Evolutionary conservation across 1,139 yeast genomes (phyloP), one percentile per base, ranked within the genome.

Genomic region (Candida mesenterica): DNA sequence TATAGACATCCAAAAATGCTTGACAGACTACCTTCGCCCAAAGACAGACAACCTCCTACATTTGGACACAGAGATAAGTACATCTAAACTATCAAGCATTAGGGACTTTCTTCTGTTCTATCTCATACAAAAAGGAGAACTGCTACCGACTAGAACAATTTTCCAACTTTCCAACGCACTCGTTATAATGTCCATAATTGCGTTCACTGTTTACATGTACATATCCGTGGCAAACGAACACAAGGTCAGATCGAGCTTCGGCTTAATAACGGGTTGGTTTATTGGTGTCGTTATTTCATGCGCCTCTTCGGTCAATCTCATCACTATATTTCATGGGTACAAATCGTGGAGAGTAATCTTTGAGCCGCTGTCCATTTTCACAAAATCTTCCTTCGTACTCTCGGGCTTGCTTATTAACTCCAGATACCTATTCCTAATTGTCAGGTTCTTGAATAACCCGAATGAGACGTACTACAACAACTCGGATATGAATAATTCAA

Each of bases 231-330:
- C 77, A 14, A 76, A 78, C 41, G 60, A 73, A 34, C 74, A 75
- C 32, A 65, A 77, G 15, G 73, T 84, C 8, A 70, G 79, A 34
- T 82, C 90, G 2, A 72, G 71, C 46, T 32, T 66, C 2, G 90
- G 92, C 0, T 59, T 85, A 9, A 46, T 81, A 5, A 38, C 72
- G n/a, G 90, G 89, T 1, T 79, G 83, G 65, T 19, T 69, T 0
- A 73, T 74, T 2, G 79, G 82, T 44, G 52, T 71, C 1, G 28
- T 59, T 0, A 52, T 84, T 5, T 62, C 87, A 9, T 61, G 80
- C 1, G 66, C 85, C 1, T 72, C 78, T 1, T 69, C 90, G 0
- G 43, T 80, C 6, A 70, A 53, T 31, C 23, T 65, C 4, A 41
- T 57, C 5, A 48, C 55, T 3, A 22, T 35, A 5, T 17, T 50